Conservation (phyloP, 2,329 filamentous ascomycete genomes). For the Aspergillus intermedius region DNA sequence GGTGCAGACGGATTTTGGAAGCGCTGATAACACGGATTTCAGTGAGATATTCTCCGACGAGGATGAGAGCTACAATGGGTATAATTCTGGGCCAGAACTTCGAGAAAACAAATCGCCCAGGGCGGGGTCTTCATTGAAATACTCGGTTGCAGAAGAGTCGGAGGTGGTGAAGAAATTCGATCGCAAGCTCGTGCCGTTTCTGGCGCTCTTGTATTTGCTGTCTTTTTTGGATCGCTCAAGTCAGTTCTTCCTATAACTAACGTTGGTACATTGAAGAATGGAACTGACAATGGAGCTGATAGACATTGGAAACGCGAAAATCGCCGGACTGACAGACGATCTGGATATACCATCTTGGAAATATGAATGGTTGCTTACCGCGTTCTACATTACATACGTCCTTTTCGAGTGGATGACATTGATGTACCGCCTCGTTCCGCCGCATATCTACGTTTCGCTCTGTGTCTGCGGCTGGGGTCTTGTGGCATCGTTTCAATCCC, state of each 20-base stretch:
- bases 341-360: conserved; percentile 49
- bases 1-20: conserved; percentile 30
- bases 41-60: conserved; percentile 14
- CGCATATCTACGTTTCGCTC: conserved; percentile 54
- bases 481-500: conserved; percentile 65
- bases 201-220: conserved; percentile 75
- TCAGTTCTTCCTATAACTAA: conserved; percentile 35
- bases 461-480: conserved; percentile 73
- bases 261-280: background rate
- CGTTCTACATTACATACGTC: conserved; percentile 60
- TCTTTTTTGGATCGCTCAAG: conserved; percentile 82
- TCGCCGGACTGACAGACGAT: conserved; percentile 52
- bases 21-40: conserved; percentile 1
- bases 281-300: background rate
- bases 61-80: conserved; percentile 20
- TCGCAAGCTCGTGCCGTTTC: conserved; percentile 67
- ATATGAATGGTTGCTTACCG: conserved; percentile 57
- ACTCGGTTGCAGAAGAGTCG: conserved; percentile 60
- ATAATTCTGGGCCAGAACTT: conserved; percentile 21
- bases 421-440: conserved; percentile 54
- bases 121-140: conserved; percentile 23
- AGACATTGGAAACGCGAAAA: conserved; percentile 58
- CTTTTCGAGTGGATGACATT: conserved; percentile 62
- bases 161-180: conserved; percentile 70
- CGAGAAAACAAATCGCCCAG: conserved; percentile 2